Evolutionary conservation across 2,329 filamentous ascomycete genomes (phyloP).

Genomic region (Xylaria digitata): DNA sequence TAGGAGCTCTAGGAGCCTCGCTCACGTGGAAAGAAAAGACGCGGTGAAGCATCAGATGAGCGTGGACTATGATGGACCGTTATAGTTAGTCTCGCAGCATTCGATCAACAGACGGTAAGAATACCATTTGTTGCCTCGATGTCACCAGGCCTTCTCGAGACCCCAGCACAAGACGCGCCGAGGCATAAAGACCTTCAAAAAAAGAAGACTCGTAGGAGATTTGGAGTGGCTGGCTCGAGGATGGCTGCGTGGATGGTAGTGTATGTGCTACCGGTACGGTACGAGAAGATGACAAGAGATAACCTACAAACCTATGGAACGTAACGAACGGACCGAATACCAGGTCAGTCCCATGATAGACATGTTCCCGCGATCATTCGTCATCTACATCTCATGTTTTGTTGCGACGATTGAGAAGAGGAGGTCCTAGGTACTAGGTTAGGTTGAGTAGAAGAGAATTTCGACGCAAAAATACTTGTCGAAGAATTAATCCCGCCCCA

Average conservation of each 20-base stretch:
- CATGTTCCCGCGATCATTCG: background rate
- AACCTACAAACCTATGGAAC: constrained; percentile 24
- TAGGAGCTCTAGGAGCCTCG: constrained; percentile 65
- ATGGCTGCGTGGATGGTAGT: background rate
- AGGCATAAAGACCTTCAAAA: constrained; percentile 47
- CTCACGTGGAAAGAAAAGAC: constrained; percentile 53
- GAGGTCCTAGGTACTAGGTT: too few relatives aligned
- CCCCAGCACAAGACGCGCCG: constrained; percentile 52
- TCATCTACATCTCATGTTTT: background rate
- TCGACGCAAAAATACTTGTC: background rate
- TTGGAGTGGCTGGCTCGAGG: constrained; percentile 48
- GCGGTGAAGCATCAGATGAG: constrained; percentile 52
- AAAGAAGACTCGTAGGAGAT: constrained; percentile 48
- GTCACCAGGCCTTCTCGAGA: constrained; percentile 48
- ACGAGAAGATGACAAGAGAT: constrained; percentile 2
- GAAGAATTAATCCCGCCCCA: background rate
- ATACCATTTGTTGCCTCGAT: constrained; percentile 40
- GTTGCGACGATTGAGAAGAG: background rate
- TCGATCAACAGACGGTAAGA: constrained; percentile 37
- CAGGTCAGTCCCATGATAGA: background rate
- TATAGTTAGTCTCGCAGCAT: constrained; percentile 56
- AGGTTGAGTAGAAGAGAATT: constrained; percentile 17
- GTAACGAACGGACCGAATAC: background rate
- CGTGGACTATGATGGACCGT: constrained; percentile 67
- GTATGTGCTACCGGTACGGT: background rate